A percentile compares a stretch with the other conserved stretches of the same genome.
phyloP scores from a whole-genome alignment of 257 asterid genomes.

The Primulina tabacum region DNA sequence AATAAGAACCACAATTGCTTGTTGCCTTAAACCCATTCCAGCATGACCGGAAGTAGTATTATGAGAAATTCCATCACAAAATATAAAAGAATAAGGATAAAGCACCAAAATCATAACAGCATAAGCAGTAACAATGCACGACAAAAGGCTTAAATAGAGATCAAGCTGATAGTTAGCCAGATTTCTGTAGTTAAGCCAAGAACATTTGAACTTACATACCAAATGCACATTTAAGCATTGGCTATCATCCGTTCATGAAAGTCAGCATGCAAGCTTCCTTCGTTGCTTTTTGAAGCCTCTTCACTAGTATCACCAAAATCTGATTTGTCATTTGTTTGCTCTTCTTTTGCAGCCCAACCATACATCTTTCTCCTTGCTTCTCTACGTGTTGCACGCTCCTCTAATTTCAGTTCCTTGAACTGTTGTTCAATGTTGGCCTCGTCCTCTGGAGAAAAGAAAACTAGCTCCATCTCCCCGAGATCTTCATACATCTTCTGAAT shows the following conservation, averaged over 20 bases:
- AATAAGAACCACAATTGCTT: no score
- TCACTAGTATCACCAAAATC: constrained; percentile 27
- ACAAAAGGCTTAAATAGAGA: background rate
- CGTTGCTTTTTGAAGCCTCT: constrained; percentile 26
- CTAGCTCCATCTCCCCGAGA: constrained; percentile 84
- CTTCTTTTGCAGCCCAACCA: constrained; percentile 54
- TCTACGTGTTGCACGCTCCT: constrained; percentile 51
- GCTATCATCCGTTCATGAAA: constrained; percentile 54
- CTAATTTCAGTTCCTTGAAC: constrained; percentile 54
- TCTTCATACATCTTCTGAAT: constrained; percentile 84
- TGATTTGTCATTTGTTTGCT: constrained; percentile 31
- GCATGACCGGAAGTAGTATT: no score
- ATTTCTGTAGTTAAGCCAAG: constrained; percentile 9
- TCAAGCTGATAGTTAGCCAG: background rate
- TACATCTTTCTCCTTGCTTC: constrained; percentile 70
- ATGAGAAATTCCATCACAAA: background rate
- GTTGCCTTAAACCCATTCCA: no score
- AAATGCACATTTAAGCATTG: constrained; percentile 44
- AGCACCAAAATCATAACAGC: background rate
- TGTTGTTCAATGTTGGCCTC: constrained; percentile 63
- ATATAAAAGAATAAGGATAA: constrained; percentile 3
- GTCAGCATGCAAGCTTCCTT: constrained; percentile 31
- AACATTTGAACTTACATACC: background rate
- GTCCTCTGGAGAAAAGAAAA: constrained; percentile 74
- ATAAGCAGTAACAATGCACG: no score